Evolutionary conservation across 495 filamentous ascomycete species (phyloP), one percentile per base, ranked within the genome.

Genomic region (Xeromyces bisporus): DNA sequence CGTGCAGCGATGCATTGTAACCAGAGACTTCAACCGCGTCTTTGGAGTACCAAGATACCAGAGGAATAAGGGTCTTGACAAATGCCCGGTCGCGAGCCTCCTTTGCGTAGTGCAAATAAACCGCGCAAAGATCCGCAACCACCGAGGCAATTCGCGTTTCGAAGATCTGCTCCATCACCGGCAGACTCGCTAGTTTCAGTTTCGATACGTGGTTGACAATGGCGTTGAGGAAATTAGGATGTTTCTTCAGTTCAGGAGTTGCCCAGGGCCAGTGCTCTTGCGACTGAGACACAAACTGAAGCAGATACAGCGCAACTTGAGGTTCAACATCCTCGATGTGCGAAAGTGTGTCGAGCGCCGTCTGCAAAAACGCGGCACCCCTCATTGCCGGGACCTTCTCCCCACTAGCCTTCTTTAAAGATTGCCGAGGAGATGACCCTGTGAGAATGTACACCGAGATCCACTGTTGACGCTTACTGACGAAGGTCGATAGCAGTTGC

Each of bases 241-340:
- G 80, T 33, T 73, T 75, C 29, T 75, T 73, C 12, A 92, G 51
- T 18, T 75, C 69, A 18, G 75, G 71, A 33, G 85, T 83, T 6
- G 80, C 80, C 77, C 89, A 87, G 7, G 82, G 80, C 86, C 84
- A 94, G 42, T 77, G 76, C 50, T 92, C 86, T 50, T 87, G 83
- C 7, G 84, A 78, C 3, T 74, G 66, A 6, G 75, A 72, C 18
- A 96, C 72, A 47, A 94, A 93, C 38, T 86, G 74, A 9, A 97
- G 64, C 47, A 94, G 71, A 0, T 75, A 69, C 18, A 87, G 55
- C 11, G 71, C 61, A 26, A 75, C 67, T 35, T 61, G 61, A 26
- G 71, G 64, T 3, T 77, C 60, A 7, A 79, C 36, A 13, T 66
- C 60, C 10, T 73, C 62, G 38, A 93, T 75, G 7, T 69, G 64